These are phyloP conservation scores for Micractinium sp. DNA, from an alignment of 139 green algal species.

Conservation along the genomic window DNA sequence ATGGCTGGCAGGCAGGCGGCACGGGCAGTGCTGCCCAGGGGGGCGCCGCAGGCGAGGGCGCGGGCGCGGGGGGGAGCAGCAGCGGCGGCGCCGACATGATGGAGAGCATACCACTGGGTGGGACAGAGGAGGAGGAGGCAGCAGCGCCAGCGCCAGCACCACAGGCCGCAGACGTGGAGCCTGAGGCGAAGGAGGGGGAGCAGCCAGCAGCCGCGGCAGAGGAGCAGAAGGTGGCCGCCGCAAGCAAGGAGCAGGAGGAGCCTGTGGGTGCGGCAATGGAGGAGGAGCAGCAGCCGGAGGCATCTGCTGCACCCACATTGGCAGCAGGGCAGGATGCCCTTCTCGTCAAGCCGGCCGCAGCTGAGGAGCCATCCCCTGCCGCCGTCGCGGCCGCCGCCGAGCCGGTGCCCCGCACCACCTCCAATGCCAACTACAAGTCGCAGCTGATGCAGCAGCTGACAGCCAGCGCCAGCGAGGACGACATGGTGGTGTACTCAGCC, in stretches of 20 bases:
- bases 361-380: neutral
- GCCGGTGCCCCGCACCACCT: neutral
- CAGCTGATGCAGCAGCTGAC: constrained; percentile 39
- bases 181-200: neutral
- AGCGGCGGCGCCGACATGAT: neutral
- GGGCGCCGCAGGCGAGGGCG: no score
- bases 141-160: neutral
- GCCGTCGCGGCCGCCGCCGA: neutral
- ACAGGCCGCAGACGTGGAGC: neutral
- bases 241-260: neutral
- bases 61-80: neutral
- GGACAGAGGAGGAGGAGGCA: neutral
- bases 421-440: neutral
- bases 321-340: neutral
- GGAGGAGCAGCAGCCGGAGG: neutral
- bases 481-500: constrained; percentile 23
- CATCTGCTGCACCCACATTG: no score
- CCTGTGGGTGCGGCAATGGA: neutral
- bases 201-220: neutral
- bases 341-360: neutral
- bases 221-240: neutral
- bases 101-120: neutral
- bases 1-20: neutral
- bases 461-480: constrained; percentile 5
- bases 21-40: neutral